phyloP scores from a whole-genome alignment of 768 basidiomycete species.

The Tulasnella sp. region DNA sequence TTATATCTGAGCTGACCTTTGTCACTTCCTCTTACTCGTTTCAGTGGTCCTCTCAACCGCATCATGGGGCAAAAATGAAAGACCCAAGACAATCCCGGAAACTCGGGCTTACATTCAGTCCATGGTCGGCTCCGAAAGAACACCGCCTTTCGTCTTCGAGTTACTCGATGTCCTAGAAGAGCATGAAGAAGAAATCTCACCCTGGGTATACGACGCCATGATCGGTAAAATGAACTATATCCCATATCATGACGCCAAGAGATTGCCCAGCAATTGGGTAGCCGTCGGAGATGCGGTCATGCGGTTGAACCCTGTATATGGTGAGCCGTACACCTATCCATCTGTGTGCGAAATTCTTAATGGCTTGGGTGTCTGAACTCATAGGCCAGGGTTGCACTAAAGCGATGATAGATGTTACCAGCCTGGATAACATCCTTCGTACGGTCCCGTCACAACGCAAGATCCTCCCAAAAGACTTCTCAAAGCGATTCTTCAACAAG shows the following conservation, averaged over 20 bases:
- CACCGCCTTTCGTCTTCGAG: neutral
- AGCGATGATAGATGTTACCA: neutral
- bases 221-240: slow-evolving; percentile 2
- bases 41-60: neutral
- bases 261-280: neutral
- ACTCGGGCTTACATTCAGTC: neutral
- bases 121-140: neutral
- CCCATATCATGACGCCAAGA: neutral
- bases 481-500: neutral
- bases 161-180: slow-evolving; percentile 9
- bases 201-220: neutral
- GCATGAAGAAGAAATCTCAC: slow-evolving; percentile 2
- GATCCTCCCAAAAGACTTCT: neutral
- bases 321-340: neutral
- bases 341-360: too few species aligned
- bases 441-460: neutral
- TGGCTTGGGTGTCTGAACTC: neutral
- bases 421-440: neutral
- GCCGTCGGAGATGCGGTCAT: slow-evolving; percentile 9
- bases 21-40: too few species aligned
- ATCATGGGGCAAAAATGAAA: neutral
- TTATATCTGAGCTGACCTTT: too few species aligned
- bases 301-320: slow-evolving; percentile 11
- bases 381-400: too few species aligned
- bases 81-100: neutral